Evolutionary conservation across 1,284 basidiomycete genomes (phyloP), one percentile per base, ranked within the genome.

Genomic region (Pterula multifida): DNA sequence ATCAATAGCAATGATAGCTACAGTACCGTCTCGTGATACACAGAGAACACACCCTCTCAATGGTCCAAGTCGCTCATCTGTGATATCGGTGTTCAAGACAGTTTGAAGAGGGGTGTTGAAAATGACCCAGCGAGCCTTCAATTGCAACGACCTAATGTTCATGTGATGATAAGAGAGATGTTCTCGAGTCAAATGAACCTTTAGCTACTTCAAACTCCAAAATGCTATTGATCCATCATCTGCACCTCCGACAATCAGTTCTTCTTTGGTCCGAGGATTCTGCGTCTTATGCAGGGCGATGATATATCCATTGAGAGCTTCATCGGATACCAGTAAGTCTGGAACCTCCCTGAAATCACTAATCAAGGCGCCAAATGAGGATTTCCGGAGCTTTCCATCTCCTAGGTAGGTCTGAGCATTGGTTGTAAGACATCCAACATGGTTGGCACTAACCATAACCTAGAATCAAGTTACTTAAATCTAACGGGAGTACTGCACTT

Each of bases 1-100:
- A 53, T 86, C 82, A n/a, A 94, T 62, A 0, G 75, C 77, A 46
- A 96, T 72, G 3, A 92, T 73, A 0, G 81, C 90, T 45, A 92
- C 77, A 0, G 90, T 90, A 0, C 93, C 91, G 56, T 92, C 90
- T 28, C 69, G 61, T 0, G 90, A 79, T 2, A 90, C 65, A 59
- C 86, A 90, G 13, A 95, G 64, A 1, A 81, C 68, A 60, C 83
- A 88, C 2, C 81, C 88, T 46, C 72, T 72, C 26, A 94, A 61
- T 3, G 79, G 72, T 0, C 81, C 79, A 0, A 71, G 15, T 26
- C 26, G 45, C 45, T 47, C 71, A 23, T 71, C 69, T 42, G 80
- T 76, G 25, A 77, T 74, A 2, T 68, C 66, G 36, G 90, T 67
- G 51, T 77, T 71, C 1, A 86, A 63, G 17, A 88, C 76, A 9